A percentile compares a stretch with the other conserved stretches of the same genome.
phyloP scores from a whole-genome alignment of 139 green algal genomes.

The Limnomonas spitsbergensis region DNA sequence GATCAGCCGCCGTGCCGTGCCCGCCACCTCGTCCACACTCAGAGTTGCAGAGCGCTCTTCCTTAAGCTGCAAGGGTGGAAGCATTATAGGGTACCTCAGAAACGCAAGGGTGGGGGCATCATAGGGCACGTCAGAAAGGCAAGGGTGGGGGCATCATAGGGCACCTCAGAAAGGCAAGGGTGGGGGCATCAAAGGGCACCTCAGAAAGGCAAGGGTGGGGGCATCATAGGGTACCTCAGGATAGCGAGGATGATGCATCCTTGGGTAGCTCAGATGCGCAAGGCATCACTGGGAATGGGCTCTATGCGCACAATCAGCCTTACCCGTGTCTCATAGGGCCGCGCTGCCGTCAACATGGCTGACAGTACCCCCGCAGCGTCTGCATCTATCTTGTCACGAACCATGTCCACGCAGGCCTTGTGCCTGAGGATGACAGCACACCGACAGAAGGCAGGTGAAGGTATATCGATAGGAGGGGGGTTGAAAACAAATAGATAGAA shows the following conservation, averaged over 20 bases:
- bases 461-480: too few species aligned
- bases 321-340: not conserved
- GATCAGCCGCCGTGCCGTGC: not conserved
- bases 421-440: slow-evolving; percentile 28
- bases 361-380: slow-evolving; percentile 13
- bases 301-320: too few species aligned
- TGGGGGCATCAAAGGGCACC: too few species aligned
- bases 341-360: slow-evolving; percentile 1
- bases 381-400: slow-evolving; percentile 40
- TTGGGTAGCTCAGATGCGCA: too few species aligned
- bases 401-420: slow-evolving; percentile 32
- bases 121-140: too few species aligned
- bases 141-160: too few species aligned
- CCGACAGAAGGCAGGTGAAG: not conserved
- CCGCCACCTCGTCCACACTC: not conserved
- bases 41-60: not conserved
- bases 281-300: too few species aligned
- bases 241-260: too few species aligned
- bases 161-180: too few species aligned
- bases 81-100: not conserved
- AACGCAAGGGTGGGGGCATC: not conserved
- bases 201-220: too few species aligned
- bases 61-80: slow-evolving; percentile 2
- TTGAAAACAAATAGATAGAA: too few species aligned
- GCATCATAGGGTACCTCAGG: too few species aligned